phyloP scores from a whole-genome alignment of 768 basidiomycete genomes.

The Leccinum subtestaceum region DNA sequence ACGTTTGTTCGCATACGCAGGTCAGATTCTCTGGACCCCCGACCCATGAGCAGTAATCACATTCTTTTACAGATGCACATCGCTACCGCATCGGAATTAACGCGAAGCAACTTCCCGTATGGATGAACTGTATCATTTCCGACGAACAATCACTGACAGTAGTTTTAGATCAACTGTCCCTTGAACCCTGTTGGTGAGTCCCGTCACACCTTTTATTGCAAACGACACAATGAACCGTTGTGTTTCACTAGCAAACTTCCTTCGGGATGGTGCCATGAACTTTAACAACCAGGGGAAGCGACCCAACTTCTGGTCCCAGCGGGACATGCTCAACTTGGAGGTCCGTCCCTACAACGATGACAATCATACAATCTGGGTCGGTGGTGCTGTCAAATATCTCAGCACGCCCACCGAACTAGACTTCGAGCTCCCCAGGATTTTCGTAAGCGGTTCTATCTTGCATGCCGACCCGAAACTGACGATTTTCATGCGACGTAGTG shows the following conservation, averaged over 20 bases:
- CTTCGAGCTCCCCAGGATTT: conserved; percentile 39
- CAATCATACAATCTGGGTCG: conserved; percentile 40
- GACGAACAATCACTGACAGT: not conserved
- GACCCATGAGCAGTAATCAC: not conserved
- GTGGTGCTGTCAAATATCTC: conserved; percentile 39
- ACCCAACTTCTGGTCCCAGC: conserved; percentile 39
- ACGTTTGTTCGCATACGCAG: conserved; percentile 56
- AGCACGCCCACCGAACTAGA: conserved; percentile 37
- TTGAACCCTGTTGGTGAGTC: conserved; percentile 36
- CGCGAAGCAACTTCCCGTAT: conserved; percentile 37
- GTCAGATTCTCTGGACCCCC: conserved; percentile 20
- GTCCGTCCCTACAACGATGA: conserved; percentile 37
- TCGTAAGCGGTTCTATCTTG: conserved; percentile 14
- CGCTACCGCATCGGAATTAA: conserved; percentile 40
- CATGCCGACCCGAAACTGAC: not conserved
- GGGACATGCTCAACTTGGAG: conserved; percentile 32
- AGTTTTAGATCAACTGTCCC: conserved; percentile 35
- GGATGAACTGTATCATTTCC: not conserved
- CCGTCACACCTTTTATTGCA: too few relatives aligned
- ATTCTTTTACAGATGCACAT: conserved; percentile 31
- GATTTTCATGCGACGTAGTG: conserved; percentile 17
- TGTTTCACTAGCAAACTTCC: conserved; percentile 33
- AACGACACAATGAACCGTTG: not conserved
- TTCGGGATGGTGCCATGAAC: conserved; percentile 39
- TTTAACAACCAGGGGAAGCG: conserved; percentile 39